Evolutionary conservation across 1,284 basidiomycete genomes (phyloP).

Genomic region (Melampsora larici-populina): DNA sequence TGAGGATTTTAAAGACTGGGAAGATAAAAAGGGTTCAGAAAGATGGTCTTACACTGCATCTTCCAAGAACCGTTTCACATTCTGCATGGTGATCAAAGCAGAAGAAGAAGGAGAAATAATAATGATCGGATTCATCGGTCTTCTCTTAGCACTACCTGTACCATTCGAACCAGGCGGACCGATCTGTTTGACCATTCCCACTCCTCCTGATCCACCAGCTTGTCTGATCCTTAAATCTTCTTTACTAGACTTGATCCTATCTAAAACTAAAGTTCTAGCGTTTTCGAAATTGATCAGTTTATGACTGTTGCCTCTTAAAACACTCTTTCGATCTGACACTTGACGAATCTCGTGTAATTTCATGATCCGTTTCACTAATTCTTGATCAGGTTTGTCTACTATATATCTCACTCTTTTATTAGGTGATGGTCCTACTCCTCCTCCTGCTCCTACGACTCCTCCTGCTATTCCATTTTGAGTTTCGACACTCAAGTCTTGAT

Average conservation of each 20-base stretch:
- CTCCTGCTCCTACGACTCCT: too few relatives aligned
- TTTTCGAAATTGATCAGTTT: slow-evolving; percentile 70
- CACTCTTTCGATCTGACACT: slow-evolving; percentile 68
- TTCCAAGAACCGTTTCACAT: slow-evolving; percentile 88
- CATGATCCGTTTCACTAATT: slow-evolving; percentile 76
- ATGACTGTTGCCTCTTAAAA: slow-evolving; percentile 67
- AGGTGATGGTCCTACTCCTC: slow-evolving; percentile 56
- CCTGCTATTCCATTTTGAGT: too few relatives aligned
- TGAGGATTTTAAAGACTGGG: too few relatives aligned
- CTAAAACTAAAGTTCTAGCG: slow-evolving; percentile 63
- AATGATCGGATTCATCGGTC: slow-evolving; percentile 71
- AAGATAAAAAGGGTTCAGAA: too few relatives aligned
- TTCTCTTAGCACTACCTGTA: slow-evolving; percentile 34
- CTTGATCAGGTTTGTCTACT: slow-evolving; percentile 70
- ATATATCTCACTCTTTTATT: slow-evolving; percentile 62
- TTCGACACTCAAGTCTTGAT: too few relatives aligned
- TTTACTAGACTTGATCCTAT: slow-evolving; percentile 71
- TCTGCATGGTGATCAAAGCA: slow-evolving; percentile 93
- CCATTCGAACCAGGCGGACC: slow-evolving; percentile 4
- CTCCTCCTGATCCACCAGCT: slow-evolving; percentile 49
- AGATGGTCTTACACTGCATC: slow-evolving; percentile 67
- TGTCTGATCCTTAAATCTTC: slow-evolving; percentile 62
- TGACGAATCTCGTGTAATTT: slow-evolving; percentile 50
- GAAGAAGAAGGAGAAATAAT: slow-evolving; percentile 94
- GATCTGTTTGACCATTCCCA: slow-evolving; percentile 27